Base-by-base conservation (phyloP, 1,284 basidiomycete species). In the Trametes sp. region DNA sequence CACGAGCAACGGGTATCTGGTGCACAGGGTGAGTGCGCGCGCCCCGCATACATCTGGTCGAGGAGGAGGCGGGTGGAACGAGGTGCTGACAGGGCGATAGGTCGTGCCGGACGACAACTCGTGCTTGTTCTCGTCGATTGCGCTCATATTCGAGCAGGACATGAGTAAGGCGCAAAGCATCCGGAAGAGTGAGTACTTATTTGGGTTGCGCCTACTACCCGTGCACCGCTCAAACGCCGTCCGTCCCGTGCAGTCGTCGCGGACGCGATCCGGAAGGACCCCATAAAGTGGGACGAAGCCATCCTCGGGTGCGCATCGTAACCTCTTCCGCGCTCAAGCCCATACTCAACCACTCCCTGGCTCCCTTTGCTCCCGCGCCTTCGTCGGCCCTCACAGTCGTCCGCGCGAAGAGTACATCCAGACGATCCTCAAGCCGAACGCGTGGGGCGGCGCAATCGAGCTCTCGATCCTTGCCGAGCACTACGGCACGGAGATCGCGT, bases 391-490 rank as follows among this genome's bases (percentile, higher is more conserved):
- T 2, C 13, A 4, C 65, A 89, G 95, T 11, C 87, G 87, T 72
- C 79, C 91, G 4, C 86, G 88, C 7, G 83, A 88, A 16, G 82
- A 87, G 51, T 98, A 98, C 75, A 92, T 95, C 67, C 70, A 81
- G 6, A 91, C 90, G 6, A 98, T 98, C 63, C 80, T 88, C 46
- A 89, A 89, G 52, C 87, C 92, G 1, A 79, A 86, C 1, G 87
- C 92, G 0, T 98, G 96, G 96, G 96, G 96, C 46, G 96, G 96
- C 16, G 96, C 96, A 2, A 97, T 98, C 72, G 94, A 96, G 73
- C 86, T 96, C 14, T 80, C 88, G 3, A 88, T 97, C 67, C 88
- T 98, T 62, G 88, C 95, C 1, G 78, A 86, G 13, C 87, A 95
- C 74, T 97, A 90, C 74, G 77, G 80, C 36, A 91, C 92, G 1